Conservation (phyloP, 208 protist species). For the Trypanosoma mega region DNA sequence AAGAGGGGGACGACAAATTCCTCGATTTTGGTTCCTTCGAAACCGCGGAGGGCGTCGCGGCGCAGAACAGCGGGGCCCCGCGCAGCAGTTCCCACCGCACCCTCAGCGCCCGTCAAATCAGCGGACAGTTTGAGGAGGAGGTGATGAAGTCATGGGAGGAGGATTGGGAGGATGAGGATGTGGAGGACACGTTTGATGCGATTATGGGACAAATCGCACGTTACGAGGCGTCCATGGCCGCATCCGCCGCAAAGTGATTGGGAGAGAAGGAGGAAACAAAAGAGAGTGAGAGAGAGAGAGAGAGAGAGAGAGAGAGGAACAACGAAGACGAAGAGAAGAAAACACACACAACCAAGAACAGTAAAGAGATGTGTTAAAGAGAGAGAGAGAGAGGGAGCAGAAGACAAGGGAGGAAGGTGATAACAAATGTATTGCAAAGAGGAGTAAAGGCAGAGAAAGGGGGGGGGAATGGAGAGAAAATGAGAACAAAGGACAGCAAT, state of each 20-base stretch:
- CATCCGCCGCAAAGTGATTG: conserved; percentile 12
- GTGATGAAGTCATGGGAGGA: conserved; percentile 89
- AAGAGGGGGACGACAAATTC: conserved; percentile 76
- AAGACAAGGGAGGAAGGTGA: too few species aligned
- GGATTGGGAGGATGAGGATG: conserved; percentile 92
- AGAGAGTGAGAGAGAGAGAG: not conserved
- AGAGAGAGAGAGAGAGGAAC: not conserved
- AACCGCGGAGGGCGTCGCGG: conserved; percentile 14
- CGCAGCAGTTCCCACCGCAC: conserved; percentile 68
- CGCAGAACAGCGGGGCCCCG: conserved; percentile 5
- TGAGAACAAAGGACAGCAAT: not conserved
- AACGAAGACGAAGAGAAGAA: conserved; percentile 1
- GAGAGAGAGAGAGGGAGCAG: too few species aligned
- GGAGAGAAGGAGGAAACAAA: not conserved
- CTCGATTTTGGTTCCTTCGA: conserved; percentile 84
- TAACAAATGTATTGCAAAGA: too few species aligned
- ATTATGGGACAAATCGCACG: conserved; percentile 83
- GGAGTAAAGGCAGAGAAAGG: too few species aligned
- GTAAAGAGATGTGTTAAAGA: too few species aligned
- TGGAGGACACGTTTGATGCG: conserved; percentile 89
- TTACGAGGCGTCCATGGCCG: conserved; percentile 47
- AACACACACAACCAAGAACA: not conserved
- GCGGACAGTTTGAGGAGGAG: conserved; percentile 89
- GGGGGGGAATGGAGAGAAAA: too few species aligned
- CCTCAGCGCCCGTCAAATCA: conserved; percentile 81